A percentile compares a stretch with the other conserved stretches of the same genome.
Conservation (phyloP, 2,329 filamentous ascomycete species). For the Verticillium albo-atrum region DNA sequence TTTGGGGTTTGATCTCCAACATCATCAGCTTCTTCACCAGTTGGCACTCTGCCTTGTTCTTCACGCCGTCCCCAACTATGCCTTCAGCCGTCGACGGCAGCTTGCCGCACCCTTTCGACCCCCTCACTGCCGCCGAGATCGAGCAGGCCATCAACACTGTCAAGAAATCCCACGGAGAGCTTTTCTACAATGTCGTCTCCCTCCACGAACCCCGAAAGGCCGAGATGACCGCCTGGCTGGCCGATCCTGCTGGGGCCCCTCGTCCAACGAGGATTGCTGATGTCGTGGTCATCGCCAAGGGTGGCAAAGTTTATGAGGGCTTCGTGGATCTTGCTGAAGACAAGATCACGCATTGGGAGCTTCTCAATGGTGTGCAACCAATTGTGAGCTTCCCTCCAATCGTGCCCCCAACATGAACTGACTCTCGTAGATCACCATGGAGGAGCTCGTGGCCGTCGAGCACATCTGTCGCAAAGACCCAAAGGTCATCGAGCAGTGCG, state of each 20-base stretch:
- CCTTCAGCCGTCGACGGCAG: neutral
- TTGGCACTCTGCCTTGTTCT: neutral
- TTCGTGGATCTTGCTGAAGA: constrained; percentile 66
- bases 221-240: constrained; percentile 77
- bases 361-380: constrained; percentile 73
- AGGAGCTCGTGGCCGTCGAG: constrained; percentile 81
- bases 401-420: neutral
- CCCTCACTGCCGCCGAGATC: constrained; percentile 69
- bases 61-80: neutral
- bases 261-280: constrained; percentile 72
- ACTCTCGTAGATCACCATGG: constrained; percentile 70
- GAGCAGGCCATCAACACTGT: constrained; percentile 64
- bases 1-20: neutral
- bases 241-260: constrained; percentile 53
- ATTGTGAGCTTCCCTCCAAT: constrained; percentile 46
- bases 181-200: constrained; percentile 84
- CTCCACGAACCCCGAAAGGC: constrained; percentile 81
- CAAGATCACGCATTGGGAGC: constrained; percentile 70
- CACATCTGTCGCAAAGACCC: constrained; percentile 70
- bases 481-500: constrained; percentile 87
- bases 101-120: constrained; percentile 66
- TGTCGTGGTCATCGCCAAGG: constrained; percentile 74
- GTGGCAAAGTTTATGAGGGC: constrained; percentile 78
- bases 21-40: neutral
- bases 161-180: constrained; percentile 62